Conservation (phyloP, 2,329 filamentous ascomycete genomes). For the Colletotrichum kahawae region DNA sequence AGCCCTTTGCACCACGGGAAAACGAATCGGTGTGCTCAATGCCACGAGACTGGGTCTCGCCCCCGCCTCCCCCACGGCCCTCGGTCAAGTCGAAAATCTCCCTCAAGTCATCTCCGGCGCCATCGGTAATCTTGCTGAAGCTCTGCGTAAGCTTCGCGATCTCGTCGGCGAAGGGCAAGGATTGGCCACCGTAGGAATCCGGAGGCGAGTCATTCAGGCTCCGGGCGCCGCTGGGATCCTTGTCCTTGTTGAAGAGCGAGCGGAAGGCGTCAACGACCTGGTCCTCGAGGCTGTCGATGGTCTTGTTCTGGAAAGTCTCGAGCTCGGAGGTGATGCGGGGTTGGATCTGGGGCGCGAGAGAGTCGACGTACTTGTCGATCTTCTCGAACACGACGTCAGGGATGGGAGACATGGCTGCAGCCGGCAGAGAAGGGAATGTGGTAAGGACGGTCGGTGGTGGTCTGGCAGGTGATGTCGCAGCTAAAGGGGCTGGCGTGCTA, state of each 20-base stretch:
- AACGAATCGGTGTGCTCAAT: slow-evolving; percentile 26
- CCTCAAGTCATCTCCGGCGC: slow-evolving; percentile 44
- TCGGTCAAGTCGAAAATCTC: slow-evolving; percentile 51
- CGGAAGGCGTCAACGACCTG: slow-evolving; percentile 50
- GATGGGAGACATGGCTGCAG: slow-evolving; percentile 36
- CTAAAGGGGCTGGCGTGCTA: background rate
- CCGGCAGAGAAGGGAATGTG: background rate
- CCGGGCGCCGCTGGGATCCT: slow-evolving; percentile 22
- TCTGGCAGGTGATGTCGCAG: background rate
- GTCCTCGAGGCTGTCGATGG: slow-evolving; percentile 49
- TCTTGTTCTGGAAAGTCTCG: slow-evolving; percentile 47
- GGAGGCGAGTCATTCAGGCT: slow-evolving; percentile 38
- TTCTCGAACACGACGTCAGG: slow-evolving; percentile 48
- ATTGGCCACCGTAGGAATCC: slow-evolving; percentile 44
- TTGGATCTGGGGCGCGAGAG: slow-evolving; percentile 49
- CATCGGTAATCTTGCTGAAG: slow-evolving; percentile 44
- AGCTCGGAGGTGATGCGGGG: slow-evolving; percentile 50
- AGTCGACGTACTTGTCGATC: slow-evolving; percentile 52
- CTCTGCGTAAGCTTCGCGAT: slow-evolving; percentile 44
- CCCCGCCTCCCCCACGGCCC: slow-evolving; percentile 22
- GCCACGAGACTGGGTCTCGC: slow-evolving; percentile 30
- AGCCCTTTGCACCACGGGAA: slow-evolving; percentile 35
- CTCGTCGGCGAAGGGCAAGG: slow-evolving; percentile 51
- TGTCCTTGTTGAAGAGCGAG: slow-evolving; percentile 45
- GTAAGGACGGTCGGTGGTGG: background rate